Evolutionary conservation across 768 basidiomycete species (phyloP).

Genomic region (Mycena kentingensis): DNA sequence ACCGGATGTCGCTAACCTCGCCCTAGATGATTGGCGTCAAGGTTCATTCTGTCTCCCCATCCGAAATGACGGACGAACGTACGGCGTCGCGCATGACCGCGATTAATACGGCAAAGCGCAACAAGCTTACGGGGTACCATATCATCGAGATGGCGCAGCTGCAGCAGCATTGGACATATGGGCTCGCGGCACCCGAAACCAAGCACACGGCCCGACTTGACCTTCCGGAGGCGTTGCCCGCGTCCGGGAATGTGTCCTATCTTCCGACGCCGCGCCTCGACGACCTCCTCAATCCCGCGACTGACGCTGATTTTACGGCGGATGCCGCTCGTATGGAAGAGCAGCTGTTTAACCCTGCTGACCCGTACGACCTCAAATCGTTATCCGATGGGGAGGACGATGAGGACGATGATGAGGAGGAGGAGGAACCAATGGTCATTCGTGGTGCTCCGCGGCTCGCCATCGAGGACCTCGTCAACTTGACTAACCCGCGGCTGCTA

Average conservation of each 20-base stretch:
- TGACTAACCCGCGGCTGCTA: background rate
- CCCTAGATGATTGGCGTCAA: slow-evolving; percentile 5
- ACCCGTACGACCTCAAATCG: background rate
- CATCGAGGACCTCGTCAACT: background rate
- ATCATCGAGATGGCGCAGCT: slow-evolving; percentile 10
- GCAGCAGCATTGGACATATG: slow-evolving; percentile 9
- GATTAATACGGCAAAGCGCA: slow-evolving; percentile 8
- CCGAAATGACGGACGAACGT: slow-evolving; percentile 7
- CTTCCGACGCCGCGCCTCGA: background rate
- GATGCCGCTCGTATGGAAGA: too few species aligned
- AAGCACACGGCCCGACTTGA: background rate
- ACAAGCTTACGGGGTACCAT: slow-evolving; percentile 2
- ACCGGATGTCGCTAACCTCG: too few species aligned
- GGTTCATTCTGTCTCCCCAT: slow-evolving; percentile 1
- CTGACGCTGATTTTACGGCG: background rate
- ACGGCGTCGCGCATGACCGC: slow-evolving; percentile 1
- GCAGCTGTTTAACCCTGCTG: background rate
- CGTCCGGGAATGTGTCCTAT: background rate
- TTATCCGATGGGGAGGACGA: background rate
- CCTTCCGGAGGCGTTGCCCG: background rate
- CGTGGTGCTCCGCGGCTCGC: background rate
- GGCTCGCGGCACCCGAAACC: background rate
- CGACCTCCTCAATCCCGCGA: background rate
- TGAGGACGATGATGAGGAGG: background rate
- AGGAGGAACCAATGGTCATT: background rate